Evolutionary conservation across 2,329 filamentous ascomycete species (phyloP).

Genomic region (Cryoendolithus antarcticus): DNA sequence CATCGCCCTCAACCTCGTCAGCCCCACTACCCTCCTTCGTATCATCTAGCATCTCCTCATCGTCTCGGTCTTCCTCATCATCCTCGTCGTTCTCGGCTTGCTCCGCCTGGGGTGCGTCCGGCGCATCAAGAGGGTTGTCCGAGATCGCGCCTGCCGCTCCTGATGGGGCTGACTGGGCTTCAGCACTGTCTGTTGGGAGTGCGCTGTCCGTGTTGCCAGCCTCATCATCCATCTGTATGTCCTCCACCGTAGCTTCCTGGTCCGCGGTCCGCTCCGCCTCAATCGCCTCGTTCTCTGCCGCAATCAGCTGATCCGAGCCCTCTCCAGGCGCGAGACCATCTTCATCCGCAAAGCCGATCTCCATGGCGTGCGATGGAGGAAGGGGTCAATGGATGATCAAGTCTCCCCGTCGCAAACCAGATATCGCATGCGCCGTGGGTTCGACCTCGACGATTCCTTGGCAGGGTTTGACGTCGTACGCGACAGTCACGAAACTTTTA

Average conservation of each 20-base stretch:
- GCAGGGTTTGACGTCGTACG: too few species aligned
- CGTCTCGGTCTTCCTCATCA: slow-evolving; percentile 11
- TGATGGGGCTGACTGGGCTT: slow-evolving; percentile 7
- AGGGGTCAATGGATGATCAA: not conserved
- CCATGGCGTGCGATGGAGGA: slow-evolving; percentile 2
- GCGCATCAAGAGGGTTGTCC: slow-evolving; percentile 28
- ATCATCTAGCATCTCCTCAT: slow-evolving; percentile 46
- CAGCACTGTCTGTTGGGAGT: slow-evolving; percentile 8
- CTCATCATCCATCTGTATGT: slow-evolving; percentile 24
- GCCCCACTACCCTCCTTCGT: slow-evolving; percentile 29
- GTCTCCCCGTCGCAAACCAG: slow-evolving; percentile 4
- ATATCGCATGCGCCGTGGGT: too few species aligned
- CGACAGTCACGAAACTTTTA: too few species aligned
- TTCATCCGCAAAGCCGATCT: slow-evolving; percentile 19
- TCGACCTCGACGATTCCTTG: too few species aligned
- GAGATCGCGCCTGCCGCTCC: slow-evolving; percentile 11
- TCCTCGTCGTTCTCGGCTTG: slow-evolving; percentile 17
- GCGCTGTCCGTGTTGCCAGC: slow-evolving; percentile 12
- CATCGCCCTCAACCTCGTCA: too few species aligned
- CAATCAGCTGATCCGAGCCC: slow-evolving; percentile 24
- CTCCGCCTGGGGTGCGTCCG: slow-evolving; percentile 23
- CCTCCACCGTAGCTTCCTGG: slow-evolving; percentile 13
- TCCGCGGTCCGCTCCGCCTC: slow-evolving; percentile 14
- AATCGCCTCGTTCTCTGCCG: slow-evolving; percentile 22
- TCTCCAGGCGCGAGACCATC: slow-evolving; percentile 19